Evolutionary conservation across 2,329 filamentous ascomycete species (phyloP).

Genomic region (Chrysoporthe deuterocubensis): DNA sequence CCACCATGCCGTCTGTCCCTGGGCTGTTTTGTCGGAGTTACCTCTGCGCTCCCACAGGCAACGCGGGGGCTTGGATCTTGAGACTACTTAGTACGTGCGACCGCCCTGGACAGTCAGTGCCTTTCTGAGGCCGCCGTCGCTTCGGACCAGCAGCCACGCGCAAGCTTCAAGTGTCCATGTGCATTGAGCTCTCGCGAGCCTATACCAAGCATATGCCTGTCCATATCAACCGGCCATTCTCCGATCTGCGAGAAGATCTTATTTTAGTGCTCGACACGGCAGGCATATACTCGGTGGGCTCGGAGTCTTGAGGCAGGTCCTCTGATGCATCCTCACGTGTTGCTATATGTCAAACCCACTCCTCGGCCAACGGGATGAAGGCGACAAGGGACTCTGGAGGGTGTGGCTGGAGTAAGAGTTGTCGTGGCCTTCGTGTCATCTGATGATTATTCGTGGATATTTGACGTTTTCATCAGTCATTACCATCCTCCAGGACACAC

Average conservation of each 20-base stretch:
- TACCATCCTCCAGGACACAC: not conserved
- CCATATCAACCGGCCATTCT: not conserved
- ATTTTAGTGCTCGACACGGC: not conserved
- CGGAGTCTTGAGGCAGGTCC: not conserved
- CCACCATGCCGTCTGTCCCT: no score
- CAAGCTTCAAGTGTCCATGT: not conserved
- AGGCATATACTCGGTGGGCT: no score
- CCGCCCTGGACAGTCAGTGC: not conserved
- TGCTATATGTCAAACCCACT: not conserved
- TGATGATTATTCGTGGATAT: not conserved
- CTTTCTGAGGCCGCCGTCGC: not conserved
- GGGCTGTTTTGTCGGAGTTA: no score
- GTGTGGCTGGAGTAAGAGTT: not conserved
- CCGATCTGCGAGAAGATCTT: not conserved
- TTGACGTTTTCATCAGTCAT: not conserved
- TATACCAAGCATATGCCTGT: not conserved
- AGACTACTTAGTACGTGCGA: no score
- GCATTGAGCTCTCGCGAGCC: not conserved
- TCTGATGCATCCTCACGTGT: not conserved
- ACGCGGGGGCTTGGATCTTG: no score
- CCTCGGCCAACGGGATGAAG: not conserved
- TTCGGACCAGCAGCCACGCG: no score
- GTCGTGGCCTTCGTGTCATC: not conserved
- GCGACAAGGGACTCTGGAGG: not conserved
- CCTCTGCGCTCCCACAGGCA: no score